A percentile compares a stretch with the other conserved stretches of the same genome.
These are phyloP conservation scores for Wickerhamiella musiphila DNA, from an alignment of 805 yeast genomes.

Conservation along the genomic window DNA sequence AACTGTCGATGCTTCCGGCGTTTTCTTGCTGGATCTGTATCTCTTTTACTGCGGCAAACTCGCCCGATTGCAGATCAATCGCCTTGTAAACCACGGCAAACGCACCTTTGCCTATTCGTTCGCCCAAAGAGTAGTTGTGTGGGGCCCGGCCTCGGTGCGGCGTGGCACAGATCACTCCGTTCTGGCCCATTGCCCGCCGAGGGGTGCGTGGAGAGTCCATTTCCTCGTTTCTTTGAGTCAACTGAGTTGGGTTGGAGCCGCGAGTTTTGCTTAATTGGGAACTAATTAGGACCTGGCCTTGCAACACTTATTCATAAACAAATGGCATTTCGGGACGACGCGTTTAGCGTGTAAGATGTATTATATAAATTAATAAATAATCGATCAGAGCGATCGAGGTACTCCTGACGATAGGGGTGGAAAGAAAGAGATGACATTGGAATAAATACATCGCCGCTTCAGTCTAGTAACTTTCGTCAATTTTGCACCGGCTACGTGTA, in stretches of 20 bases:
- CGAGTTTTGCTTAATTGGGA: no score
- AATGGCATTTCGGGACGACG: neutral
- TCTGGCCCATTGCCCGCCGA: conserved; percentile 13
- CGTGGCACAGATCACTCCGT: conserved; percentile 14
- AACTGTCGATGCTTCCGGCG: conserved; percentile 21
- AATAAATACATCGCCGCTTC: no score
- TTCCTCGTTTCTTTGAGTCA: no score
- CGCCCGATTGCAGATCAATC: conserved; percentile 43
- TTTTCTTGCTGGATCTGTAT: conserved; percentile 39
- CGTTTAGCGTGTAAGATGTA: neutral
- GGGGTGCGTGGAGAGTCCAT: conserved; percentile 3
- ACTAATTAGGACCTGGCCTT: no score
- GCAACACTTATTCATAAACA: no score
- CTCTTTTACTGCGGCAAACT: conserved; percentile 66
- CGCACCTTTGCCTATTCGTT: conserved; percentile 76
- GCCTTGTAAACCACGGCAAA: conserved; percentile 77
- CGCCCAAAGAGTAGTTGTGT: conserved; percentile 24
- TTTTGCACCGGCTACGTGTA: no score
- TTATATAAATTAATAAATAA: no score
- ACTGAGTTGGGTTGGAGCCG: no score
- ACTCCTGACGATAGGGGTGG: no score
- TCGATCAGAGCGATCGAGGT: no score
- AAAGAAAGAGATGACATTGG: no score
- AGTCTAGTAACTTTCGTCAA: no score
- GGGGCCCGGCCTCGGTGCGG: conserved; percentile 13